Evolutionary conservation across 2,329 filamentous ascomycete species (phyloP).

Genomic region (Colletotrichum shisoi): DNA sequence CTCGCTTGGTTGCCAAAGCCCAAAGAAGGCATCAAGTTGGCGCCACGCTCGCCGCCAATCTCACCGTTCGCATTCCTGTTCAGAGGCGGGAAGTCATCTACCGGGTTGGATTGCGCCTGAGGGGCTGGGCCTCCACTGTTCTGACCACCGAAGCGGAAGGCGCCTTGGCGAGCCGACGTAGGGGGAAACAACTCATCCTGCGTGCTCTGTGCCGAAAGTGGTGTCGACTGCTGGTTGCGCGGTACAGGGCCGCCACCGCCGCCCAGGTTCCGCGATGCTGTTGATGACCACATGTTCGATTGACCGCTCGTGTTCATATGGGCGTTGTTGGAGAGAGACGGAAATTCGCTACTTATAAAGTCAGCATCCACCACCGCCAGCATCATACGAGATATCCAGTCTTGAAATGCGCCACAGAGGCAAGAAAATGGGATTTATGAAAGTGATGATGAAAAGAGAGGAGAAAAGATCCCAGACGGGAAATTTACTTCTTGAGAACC

Average conservation of each 20-base stretch:
- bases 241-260: slow-evolving; percentile 58
- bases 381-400: background rate
- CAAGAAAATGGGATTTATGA: slow-evolving; percentile 5
- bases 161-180: slow-evolving; percentile 57
- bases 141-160: slow-evolving; percentile 64
- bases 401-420: background rate
- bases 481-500: slow-evolving; percentile 47
- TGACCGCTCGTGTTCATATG: slow-evolving; percentile 60
- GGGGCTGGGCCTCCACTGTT: slow-evolving; percentile 48
- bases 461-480: background rate
- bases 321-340: slow-evolving; percentile 69
- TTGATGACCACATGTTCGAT: slow-evolving; percentile 64
- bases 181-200: slow-evolving; percentile 58
- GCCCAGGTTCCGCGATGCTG: slow-evolving; percentile 56
- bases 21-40: slow-evolving; percentile 61
- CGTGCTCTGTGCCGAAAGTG: slow-evolving; percentile 59
- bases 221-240: slow-evolving; percentile 61
- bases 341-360: slow-evolving; percentile 64
- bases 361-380: slow-evolving; percentile 41
- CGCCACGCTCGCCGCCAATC: slow-evolving; percentile 63
- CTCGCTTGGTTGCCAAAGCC: slow-evolving; percentile 61
- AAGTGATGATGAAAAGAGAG: background rate
- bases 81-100: slow-evolving; percentile 70
- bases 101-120: slow-evolving; percentile 58
- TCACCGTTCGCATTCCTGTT: slow-evolving; percentile 66